phyloP scores from a whole-genome alignment of 2,329 filamentous ascomycete species.

The Colletotrichum cordylinicola region DNA sequence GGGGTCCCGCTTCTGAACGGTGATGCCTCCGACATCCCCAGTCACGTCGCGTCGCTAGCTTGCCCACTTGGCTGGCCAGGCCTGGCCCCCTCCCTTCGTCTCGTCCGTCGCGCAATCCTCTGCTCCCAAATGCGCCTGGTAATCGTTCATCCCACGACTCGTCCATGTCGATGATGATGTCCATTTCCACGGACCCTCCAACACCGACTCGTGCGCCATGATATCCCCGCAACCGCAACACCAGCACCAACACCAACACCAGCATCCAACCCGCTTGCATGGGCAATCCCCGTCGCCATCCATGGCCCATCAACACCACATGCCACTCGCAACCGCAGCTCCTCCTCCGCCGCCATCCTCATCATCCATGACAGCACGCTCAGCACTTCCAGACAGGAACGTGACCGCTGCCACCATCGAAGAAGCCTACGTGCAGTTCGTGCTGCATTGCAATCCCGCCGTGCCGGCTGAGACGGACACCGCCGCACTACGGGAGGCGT shows the following conservation, averaged over 20 bases:
- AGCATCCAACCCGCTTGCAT: neutral
- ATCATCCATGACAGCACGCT: neutral
- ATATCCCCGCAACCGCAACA: conserved; percentile 7
- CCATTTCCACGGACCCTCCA: neutral
- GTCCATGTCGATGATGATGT: conserved; percentile 3
- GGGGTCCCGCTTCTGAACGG: neutral
- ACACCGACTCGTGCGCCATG: conserved; percentile 11
- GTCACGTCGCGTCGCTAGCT: conserved; percentile 1
- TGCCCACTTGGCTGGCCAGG: neutral
- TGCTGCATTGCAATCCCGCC: conserved; percentile 89
- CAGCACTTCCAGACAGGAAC: conserved; percentile 67
- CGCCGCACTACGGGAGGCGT: conserved; percentile 73
- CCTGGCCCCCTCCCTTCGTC: neutral
- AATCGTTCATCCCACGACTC: neutral
- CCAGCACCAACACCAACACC: neutral
- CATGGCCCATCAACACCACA: neutral
- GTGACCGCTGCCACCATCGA: conserved; percentile 77
- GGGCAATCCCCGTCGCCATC: conserved; percentile 6
- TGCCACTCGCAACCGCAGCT: neutral
- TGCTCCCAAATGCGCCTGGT: neutral
- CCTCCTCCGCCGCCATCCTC: neutral
- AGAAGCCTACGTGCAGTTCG: conserved; percentile 82
- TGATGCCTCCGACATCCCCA: neutral
- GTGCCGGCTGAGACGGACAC: conserved; percentile 76
- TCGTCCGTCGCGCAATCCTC: neutral